phyloP scores from a whole-genome alignment of 805 yeast genomes.

The Yamadazyma phyllophila region DNA sequence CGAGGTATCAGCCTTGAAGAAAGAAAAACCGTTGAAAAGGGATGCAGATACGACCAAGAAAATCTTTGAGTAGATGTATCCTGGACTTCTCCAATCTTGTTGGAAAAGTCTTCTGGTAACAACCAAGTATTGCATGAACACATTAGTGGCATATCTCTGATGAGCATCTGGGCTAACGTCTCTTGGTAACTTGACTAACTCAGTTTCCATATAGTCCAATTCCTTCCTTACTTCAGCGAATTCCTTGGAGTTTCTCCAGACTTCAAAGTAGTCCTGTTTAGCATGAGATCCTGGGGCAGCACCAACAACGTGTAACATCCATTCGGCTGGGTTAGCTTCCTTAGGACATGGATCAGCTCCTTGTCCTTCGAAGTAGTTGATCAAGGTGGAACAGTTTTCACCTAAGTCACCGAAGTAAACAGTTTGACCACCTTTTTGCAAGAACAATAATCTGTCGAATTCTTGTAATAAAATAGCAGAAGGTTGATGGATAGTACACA shows the following conservation, averaged over 20 bases:
- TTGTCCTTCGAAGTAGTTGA: constrained; percentile 64
- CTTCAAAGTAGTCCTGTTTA: constrained; percentile 66
- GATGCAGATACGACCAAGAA: constrained; percentile 54
- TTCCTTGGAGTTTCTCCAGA: constrained; percentile 64
- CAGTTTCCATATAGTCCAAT: constrained; percentile 46
- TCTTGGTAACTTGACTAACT: constrained; percentile 50
- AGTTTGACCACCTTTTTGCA: constrained; percentile 45
- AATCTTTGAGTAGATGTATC: constrained; percentile 60
- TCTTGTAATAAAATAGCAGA: constrained; percentile 47
- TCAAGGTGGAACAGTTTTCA: constrained; percentile 53
- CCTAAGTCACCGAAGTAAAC: constrained; percentile 85
- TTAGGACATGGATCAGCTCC: constrained; percentile 53
- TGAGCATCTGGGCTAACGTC: constrained; percentile 25
- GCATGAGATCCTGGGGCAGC: constrained; percentile 81
- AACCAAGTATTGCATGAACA: constrained; percentile 32
- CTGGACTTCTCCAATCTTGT: constrained; percentile 55
- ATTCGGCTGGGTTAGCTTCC: constrained; percentile 53
- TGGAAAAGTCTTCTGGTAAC: constrained; percentile 25
- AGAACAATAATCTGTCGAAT: constrained; percentile 27
- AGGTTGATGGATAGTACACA: constrained; percentile 58
- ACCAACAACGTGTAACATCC: constrained; percentile 86
- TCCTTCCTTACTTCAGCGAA: constrained; percentile 55
- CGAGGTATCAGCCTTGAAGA: constrained; percentile 62
- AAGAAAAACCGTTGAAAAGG: constrained; percentile 69
- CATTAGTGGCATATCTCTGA: constrained; percentile 28